Evolutionary conservation across 2,329 filamentous ascomycete species (phyloP), one percentile per base, ranked within the genome.

Genomic region (Colletotrichum viniferum): DNA sequence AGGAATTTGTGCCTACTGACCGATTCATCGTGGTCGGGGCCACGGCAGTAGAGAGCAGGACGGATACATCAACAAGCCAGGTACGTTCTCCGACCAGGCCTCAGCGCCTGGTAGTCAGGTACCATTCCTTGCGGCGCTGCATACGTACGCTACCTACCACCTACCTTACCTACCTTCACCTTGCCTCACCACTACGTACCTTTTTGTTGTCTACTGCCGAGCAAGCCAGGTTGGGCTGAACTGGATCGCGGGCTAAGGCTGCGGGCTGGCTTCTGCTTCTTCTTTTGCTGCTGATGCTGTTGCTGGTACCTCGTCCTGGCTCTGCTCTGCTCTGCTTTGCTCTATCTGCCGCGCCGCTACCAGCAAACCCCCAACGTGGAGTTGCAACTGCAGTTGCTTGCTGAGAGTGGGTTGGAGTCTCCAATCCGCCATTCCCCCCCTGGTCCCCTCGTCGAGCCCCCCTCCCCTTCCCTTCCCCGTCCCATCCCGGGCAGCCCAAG

Each of bases 401-500:
- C 66, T 64, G 36, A 18, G 38, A 43, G 38, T 43, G 38, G 62
- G 18, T 69, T 61, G 21, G 12, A 24, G 56, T 67, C 68, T 66
- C 69, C 72, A 71, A 67, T 61, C 52, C 38, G 72, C 43, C 18
- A 14, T 60, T n/a, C 38, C n/a, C 14, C 58, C 69, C 73, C 69
- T 63, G 72, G 69, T 63, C 38, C 18, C 69, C 56, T 74, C 52
- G 36, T 69, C 56, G 65, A 43, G n/a, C 36, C 63, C 36, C 55
- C 68, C 67, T 71, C 24, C 36, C 28, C 34, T 74, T 52, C 67
- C 67, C 52, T 65, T 73, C 61, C 62, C 68, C 68, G 62, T 74
- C 68, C 61, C 52, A 66, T 71, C 72, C 72, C 55, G 72, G 68
- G 13, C 55, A 71, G 55, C 36, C 67, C 68, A 74, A 72, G 68